Base-by-base conservation (phyloP, 140 eudicot species). In the Flaveria floridana region DNA sequence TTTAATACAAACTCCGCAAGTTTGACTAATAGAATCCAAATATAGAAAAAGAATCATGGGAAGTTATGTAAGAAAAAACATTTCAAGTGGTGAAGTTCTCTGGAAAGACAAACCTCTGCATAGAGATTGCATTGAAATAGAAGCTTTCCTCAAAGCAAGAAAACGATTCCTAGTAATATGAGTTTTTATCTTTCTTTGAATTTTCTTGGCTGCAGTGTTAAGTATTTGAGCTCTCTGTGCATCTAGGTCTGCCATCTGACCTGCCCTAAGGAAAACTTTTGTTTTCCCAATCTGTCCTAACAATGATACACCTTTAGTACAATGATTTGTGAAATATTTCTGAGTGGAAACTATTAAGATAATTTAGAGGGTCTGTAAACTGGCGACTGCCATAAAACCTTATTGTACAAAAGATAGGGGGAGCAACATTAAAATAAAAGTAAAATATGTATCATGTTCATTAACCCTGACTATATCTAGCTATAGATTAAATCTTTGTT, bases 201-300 rank as follows among this genome's bases (percentile, higher is more conserved):
- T 94, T 77, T 74, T 90, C 85, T 81, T 88, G 81, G 97, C 99
- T 78, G 97, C 97, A 56, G 81, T 87, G 68, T 85, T 84, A 46
- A 93, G 99, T 80, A 85, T 93, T 78, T 80, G 86, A 59, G 99
- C 97, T 82, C 99, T 86, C 11, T 87, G 87, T 21, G 88, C 84
- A 85, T 93, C 99, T 81, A 93, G 74, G 25, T 93, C 99, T 56
- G 99, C 99, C 99, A 93, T 93, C 76, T 93, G 99, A 77, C 99
- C 99, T 65, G 99, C 99, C 82, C 98, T 82, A 48, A 93, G 78
- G 70, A 93, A 93, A 65, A 90, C 88, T 85, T 93, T 93, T 63
- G 98, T 86, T 79, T 88, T 93, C 39, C 98, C 98, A 55, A 85
- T 88, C 97, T 93, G 88, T 23, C 84, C 75, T 68, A 3, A 73